phyloP scores from a whole-genome alignment of 2,329 filamentous ascomycete species.

The Dothideomycetes sp. region DNA sequence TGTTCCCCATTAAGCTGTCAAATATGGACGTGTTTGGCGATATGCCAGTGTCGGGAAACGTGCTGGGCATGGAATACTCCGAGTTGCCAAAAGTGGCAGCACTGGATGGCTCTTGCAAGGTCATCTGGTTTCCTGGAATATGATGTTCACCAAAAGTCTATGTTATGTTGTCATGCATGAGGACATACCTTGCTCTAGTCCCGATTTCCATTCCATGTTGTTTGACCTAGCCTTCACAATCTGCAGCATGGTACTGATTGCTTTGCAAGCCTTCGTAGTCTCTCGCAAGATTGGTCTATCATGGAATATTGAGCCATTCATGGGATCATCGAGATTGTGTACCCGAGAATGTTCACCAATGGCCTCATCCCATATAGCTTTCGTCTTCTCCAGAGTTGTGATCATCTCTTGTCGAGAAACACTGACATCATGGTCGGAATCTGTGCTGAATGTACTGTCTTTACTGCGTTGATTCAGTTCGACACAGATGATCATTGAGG shows the following conservation, averaged over 20 bases:
- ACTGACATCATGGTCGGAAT: conserved; percentile 11
- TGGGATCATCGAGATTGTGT: too few species aligned
- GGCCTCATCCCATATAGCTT: conserved; percentile 17
- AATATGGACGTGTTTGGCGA: conserved; percentile 13
- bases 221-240: conserved; percentile 14
- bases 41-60: background rate
- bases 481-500: conserved; percentile 37
- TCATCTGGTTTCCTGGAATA: background rate
- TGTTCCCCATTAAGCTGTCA: conserved; percentile 19
- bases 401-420: conserved; percentile 15
- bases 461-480: conserved; percentile 25
- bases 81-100: background rate
- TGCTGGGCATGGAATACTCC: background rate
- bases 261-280: conserved; percentile 19
- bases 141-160: background rate
- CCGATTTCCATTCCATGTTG: conserved; percentile 1
- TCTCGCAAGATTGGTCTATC: conserved; percentile 16
- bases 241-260: conserved; percentile 21
- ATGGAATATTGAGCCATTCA: background rate
- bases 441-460: conserved; percentile 8
- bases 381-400: conserved; percentile 20
- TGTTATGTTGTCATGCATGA: background rate
- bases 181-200: background rate
- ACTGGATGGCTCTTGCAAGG: conserved; percentile 1
- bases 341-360: too few species aligned